Percentiles rank a stretch among this genome's conserved stretches.
Evolutionary conservation across 495 filamentous ascomycete genomes (phyloP).

Genomic region (Talaromyces stipitatus): DNA sequence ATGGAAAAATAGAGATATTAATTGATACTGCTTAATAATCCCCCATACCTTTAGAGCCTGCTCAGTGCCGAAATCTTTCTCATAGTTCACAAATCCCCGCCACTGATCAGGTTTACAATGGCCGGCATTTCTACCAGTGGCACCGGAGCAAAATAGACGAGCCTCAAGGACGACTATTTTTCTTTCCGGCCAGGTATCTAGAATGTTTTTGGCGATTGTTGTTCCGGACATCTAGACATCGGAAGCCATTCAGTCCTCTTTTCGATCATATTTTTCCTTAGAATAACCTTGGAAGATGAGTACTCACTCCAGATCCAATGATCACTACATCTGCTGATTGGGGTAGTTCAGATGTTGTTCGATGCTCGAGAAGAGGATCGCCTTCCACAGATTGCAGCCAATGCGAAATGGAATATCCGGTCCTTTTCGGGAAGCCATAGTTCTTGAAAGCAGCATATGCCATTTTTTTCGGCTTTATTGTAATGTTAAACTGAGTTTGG

Average conservation of each 20-base stretch:
- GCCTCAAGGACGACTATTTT: slow-evolving; percentile 66
- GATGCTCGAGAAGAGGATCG: not conserved
- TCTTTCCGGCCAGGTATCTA: slow-evolving; percentile 8
- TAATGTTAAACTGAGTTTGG: too few relatives aligned
- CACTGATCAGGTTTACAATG: slow-evolving; percentile 10
- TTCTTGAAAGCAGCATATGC: not conserved
- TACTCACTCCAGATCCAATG: slow-evolving; percentile 56
- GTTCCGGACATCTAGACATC: not conserved
- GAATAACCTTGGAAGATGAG: not conserved
- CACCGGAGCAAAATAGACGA: slow-evolving; percentile 68
- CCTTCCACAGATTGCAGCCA: not conserved
- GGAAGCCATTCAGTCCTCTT: not conserved
- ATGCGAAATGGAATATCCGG: not conserved
- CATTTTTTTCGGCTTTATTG: not conserved
- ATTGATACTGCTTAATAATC: not conserved
- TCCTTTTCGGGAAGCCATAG: not conserved
- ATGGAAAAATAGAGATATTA: not conserved
- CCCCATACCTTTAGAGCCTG: not conserved
- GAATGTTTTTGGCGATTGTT: not conserved
- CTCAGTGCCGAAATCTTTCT: not conserved
- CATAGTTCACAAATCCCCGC: not conserved
- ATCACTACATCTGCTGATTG: slow-evolving; percentile 46
- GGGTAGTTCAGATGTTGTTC: slow-evolving; percentile 28
- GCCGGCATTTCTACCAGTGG: slow-evolving; percentile 51
- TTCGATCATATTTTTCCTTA: not conserved